Percentiles rank a stretch among this genome's conserved stretches.
phyloP scores from a whole-genome alignment of 306 rosid genomes.

The Corylus americana region DNA sequence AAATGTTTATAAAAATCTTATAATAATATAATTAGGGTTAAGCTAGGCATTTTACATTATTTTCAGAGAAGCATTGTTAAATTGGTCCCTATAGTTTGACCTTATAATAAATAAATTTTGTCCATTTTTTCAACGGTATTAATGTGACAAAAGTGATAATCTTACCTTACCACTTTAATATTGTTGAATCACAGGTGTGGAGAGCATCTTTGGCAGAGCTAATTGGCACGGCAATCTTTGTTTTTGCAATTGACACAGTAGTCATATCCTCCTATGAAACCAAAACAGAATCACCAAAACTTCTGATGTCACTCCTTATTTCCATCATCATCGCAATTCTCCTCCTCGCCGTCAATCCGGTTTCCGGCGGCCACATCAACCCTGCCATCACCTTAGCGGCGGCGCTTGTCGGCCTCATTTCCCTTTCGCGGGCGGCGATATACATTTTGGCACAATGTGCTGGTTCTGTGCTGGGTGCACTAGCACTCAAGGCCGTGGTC shows the following conservation, averaged over 20 bases:
- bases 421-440: constrained; percentile 37
- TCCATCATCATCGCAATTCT: constrained; percentile 24
- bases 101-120: too few species aligned
- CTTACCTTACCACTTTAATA: neutral
- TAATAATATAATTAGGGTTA: too few species aligned
- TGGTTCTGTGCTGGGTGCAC: constrained; percentile 38
- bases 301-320: constrained; percentile 30
- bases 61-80: too few species aligned
- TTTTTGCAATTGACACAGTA: constrained; percentile 41
- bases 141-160: too few species aligned
- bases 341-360: constrained; percentile 35
- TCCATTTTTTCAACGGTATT: too few species aligned
- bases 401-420: constrained; percentile 30
- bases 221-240: constrained; percentile 35
- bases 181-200: constrained; percentile 32
- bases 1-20: too few species aligned
- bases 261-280: constrained; percentile 43
- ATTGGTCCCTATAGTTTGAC: too few species aligned
- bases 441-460: constrained; percentile 40
- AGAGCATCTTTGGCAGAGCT: constrained; percentile 43
- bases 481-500: constrained; percentile 44
- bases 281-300: constrained; percentile 31
- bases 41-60: too few species aligned
- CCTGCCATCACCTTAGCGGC: constrained; percentile 35
- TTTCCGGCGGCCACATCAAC: constrained; percentile 45